Conservation (phyloP, 225 moss, liverwort and hornwort species). For the Ulota crispa region DNA sequence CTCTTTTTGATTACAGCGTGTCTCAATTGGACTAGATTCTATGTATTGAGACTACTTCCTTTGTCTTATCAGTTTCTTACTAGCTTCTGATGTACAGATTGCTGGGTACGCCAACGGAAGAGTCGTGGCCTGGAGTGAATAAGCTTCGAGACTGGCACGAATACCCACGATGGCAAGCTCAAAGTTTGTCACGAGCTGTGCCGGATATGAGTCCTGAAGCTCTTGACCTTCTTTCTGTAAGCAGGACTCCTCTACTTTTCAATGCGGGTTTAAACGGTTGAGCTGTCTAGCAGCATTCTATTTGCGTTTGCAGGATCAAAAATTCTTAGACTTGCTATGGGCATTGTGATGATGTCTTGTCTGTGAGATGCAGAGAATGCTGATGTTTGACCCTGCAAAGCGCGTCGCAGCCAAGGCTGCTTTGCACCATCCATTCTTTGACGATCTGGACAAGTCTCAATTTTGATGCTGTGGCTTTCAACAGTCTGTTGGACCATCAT, state of each 20-base stretch:
- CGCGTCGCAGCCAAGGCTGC: constrained; percentile 75
- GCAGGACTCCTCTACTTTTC: background rate
- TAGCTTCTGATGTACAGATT: constrained; percentile 39
- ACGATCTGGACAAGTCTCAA: constrained; percentile 85
- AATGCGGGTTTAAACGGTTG: background rate
- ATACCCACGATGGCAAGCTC: constrained; percentile 77
- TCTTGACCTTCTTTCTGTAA: constrained; percentile 64
- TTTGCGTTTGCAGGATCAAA: background rate
- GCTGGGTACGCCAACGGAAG: constrained; percentile 76
- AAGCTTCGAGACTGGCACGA: constrained; percentile 89
- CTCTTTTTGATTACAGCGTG: background rate
- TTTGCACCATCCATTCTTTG: constrained; percentile 69
- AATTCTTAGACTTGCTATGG: background rate
- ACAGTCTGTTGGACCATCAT: constrained; percentile 21
- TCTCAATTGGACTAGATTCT: background rate
- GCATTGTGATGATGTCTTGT: background rate
- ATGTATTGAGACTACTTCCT: too few species aligned
- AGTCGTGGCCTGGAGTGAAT: constrained; percentile 73
- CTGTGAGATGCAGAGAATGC: constrained; percentile 61
- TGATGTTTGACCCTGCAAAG: constrained; percentile 72
- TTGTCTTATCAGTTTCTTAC: too few species aligned
- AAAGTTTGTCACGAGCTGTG: constrained; percentile 58
- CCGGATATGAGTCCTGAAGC: constrained; percentile 72
- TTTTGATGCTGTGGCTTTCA: constrained; percentile 47
- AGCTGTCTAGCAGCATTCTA: background rate